phyloP scores from a whole-genome alignment of 2,329 filamentous ascomycete genomes.

The Fusarium pseudoanthophilum region DNA sequence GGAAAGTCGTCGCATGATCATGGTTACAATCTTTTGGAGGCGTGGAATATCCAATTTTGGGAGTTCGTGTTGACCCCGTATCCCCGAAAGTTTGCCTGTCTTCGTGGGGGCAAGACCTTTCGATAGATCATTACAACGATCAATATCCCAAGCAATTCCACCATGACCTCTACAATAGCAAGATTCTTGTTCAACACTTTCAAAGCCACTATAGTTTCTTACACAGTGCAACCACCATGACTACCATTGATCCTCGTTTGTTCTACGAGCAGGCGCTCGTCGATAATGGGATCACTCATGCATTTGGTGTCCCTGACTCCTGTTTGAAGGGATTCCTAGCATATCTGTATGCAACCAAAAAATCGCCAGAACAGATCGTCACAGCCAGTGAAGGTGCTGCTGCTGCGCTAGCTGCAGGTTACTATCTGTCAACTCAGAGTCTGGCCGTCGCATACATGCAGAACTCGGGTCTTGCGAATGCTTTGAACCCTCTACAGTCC shows the following conservation, averaged over 20 bases:
- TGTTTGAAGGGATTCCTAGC: neutral
- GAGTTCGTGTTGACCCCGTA: neutral
- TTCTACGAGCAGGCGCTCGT: constrained; percentile 5
- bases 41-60: neutral
- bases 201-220: neutral
- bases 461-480: neutral
- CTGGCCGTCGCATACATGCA: constrained; percentile 1
- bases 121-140: fast-evolving
- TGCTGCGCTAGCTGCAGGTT: neutral
- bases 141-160: neutral
- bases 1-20: neutral
- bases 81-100: neutral
- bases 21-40: too few relatives aligned
- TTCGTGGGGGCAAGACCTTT: neutral
- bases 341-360: neutral
- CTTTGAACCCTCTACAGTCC: constrained; percentile 12
- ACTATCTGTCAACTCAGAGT: neutral
- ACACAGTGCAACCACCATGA: neutral
- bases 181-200: neutral
- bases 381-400: constrained; percentile 1
- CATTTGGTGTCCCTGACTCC: neutral
- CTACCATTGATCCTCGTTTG: neutral
- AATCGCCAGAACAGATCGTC: neutral
- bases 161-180: neutral
- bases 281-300: neutral